These are phyloP conservation scores for Cunninghamia lanceolata DNA, from an alignment of 75 land plant genomes.

Conservation along the genomic window DNA sequence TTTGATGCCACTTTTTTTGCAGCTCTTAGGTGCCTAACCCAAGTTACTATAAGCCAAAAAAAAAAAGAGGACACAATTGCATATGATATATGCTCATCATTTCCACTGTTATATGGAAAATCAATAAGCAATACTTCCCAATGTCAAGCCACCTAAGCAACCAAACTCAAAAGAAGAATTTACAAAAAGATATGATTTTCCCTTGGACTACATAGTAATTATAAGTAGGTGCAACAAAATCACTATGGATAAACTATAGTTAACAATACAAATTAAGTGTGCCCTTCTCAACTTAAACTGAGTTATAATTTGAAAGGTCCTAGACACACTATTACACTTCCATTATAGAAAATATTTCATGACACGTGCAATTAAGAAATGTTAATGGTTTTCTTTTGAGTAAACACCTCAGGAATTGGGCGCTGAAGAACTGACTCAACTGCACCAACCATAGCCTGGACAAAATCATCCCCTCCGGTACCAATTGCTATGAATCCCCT, in stretches of 20 bases:
- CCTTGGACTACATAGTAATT: not conserved
- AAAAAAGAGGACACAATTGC: too few species aligned
- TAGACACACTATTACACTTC: not conserved
- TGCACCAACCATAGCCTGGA: conserved; percentile 92
- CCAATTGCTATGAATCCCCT: conserved; percentile 96
- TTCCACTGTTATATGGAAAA: not conserved
- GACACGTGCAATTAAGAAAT: not conserved
- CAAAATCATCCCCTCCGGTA: conserved; percentile 97
- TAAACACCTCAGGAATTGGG: conserved; percentile 72
- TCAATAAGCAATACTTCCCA: not conserved
- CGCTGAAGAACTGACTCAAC: conserved; percentile 91
- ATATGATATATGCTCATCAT: not conserved
- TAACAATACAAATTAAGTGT: not conserved
- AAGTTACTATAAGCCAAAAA: too few species aligned
- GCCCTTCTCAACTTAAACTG: not conserved
- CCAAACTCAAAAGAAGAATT: not conserved
- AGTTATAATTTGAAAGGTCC: not conserved
- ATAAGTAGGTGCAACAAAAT: not conserved
- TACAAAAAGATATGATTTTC: not conserved
- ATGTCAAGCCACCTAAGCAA: not conserved
- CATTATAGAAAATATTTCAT: not conserved
- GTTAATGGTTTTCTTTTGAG: not conserved
- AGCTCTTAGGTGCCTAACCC: too few species aligned
- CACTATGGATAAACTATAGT: not conserved
- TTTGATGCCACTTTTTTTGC: too few species aligned